Evolutionary conservation across 2,329 filamentous ascomycete genomes (phyloP), one percentile per base, ranked within the genome.

Genomic region (Cordyceps fumosorosea): DNA sequence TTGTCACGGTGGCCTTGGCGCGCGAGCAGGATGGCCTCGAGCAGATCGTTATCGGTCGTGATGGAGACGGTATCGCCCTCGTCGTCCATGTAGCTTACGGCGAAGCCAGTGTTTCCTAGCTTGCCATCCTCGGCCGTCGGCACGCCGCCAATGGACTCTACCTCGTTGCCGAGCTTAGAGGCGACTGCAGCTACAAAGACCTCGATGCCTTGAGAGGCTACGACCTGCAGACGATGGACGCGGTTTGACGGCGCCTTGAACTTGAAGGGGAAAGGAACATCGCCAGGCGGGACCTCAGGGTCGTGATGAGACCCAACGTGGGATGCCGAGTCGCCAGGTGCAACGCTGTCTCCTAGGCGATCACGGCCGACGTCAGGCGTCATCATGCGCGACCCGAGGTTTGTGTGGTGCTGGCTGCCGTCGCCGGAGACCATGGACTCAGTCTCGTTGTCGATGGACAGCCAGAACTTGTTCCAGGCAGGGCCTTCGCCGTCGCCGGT

Each of bases 381-480:
- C 78, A 96, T 87, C 68, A 93, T 81, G 64, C 90, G 86, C 60
- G 86, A 83, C 64, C 86, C 85, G 54, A 87, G 80, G 63, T 88
- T 86, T 58, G 86, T 70, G 69, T 86, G 81, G 69, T 90, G 88
- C 70, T 88, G 88, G 70, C 89, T 90, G 55, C 89, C 90, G 62
- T 96, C 91, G 64, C 93, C 95, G 64, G 95, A 99, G 75, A 98
- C 87, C 83, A 96, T 89, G 2, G 95, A 99, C 76, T 98, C 95
- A 16, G 93, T 93, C 74, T 96, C 93, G 69, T 96, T 87, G 74
- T 98, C 85, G 69, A 99, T 87, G 0, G 95, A 98, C 67, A 98
- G 82, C 95, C 95, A 99, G 79, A 99, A 99, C 77, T 98, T 99
- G 80, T 97, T 98, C 95, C 95, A 99, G 7, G 95, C 95, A 5